Evolutionary conservation across 1,284 basidiomycete genomes (phyloP).

Genomic region (Coniferiporia sulphurascens): DNA sequence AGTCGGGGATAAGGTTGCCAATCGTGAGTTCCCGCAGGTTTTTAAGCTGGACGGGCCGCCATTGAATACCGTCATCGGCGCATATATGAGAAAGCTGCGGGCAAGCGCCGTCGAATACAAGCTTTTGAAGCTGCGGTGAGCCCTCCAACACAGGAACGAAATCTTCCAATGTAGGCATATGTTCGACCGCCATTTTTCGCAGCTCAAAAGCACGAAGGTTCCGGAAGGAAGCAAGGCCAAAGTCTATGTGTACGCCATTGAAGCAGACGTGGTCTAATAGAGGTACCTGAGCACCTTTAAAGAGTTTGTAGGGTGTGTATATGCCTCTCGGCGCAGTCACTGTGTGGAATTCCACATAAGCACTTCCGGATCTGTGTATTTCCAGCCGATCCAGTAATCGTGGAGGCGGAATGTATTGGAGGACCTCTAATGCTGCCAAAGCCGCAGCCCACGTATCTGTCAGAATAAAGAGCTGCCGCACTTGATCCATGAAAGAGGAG

Average conservation of each 20-base stretch:
- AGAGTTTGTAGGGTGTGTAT: constrained; percentile 4
- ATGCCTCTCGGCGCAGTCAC: not conserved
- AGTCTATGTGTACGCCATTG: constrained; percentile 54
- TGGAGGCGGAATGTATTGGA: constrained; percentile 34
- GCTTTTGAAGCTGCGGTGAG: constrained; percentile 45
- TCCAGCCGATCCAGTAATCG: constrained; percentile 52
- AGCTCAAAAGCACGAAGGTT: constrained; percentile 58
- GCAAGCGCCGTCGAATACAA: constrained; percentile 55
- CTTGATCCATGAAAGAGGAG: constrained; percentile 42
- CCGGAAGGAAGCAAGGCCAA: constrained; percentile 22
- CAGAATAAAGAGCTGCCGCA: constrained; percentile 52
- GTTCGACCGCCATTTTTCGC: constrained; percentile 46
- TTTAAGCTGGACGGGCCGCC: constrained; percentile 4
- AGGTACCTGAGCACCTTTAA: constrained; percentile 28
- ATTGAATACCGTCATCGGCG: not conserved
- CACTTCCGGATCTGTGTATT: constrained; percentile 46
- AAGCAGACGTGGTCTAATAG: constrained; percentile 37
- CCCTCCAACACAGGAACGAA: constrained; percentile 47
- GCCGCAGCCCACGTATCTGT: constrained; percentile 48
- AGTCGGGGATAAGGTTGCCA: constrained; percentile 2
- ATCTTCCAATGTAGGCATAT: constrained; percentile 39
- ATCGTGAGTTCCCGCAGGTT: constrained; percentile 7
- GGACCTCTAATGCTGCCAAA: constrained; percentile 42
- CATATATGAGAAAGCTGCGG: constrained; percentile 31
- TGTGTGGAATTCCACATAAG: constrained; percentile 39